phyloP scores from a whole-genome alignment of 1,284 basidiomycete genomes.

The Apiotrichum montevideense region DNA sequence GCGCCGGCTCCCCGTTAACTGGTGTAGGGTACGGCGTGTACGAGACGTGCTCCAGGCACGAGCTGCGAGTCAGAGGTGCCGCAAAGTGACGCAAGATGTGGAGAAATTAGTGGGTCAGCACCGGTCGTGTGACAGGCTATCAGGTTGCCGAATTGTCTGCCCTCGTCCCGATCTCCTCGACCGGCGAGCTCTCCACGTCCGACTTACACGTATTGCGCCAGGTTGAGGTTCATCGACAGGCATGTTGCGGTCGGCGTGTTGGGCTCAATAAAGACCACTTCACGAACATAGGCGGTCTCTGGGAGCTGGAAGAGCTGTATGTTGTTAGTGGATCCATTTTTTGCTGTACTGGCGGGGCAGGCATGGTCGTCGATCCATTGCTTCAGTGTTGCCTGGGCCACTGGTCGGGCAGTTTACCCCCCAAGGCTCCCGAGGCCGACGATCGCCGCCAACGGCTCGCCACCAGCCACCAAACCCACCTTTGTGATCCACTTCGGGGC shows the following conservation, averaged over 20 bases:
- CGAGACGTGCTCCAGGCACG: conserved; percentile 70
- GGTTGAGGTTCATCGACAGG: conserved; percentile 82
- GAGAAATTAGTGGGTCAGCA: no score
- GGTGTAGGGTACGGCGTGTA: conserved; percentile 59
- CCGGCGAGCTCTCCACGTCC: no score
- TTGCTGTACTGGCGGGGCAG: no score
- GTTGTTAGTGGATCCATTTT: not conserved
- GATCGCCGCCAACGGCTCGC: not conserved
- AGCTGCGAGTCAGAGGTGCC: conserved; percentile 19
- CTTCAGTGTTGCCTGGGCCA: no score
- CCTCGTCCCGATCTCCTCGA: no score
- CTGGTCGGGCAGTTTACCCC: no score
- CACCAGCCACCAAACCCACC: conserved; percentile 23
- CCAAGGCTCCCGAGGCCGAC: no score
- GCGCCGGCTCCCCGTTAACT: conserved; percentile 6
- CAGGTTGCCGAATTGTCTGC: no score
- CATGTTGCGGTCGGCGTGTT: conserved; percentile 57
- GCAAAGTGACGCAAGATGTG: no score
- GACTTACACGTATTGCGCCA: conserved; percentile 60
- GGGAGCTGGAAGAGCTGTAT: conserved; percentile 38
- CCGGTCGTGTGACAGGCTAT: no score
- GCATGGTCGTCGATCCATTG: no score
- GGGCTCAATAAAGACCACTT: conserved; percentile 87
- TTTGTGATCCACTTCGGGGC: conserved; percentile 48
- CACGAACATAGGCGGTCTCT: conserved; percentile 87